Evolutionary conservation across 2,329 filamentous ascomycete genomes (phyloP).

Genomic region (Stachybotrys chartarum): DNA sequence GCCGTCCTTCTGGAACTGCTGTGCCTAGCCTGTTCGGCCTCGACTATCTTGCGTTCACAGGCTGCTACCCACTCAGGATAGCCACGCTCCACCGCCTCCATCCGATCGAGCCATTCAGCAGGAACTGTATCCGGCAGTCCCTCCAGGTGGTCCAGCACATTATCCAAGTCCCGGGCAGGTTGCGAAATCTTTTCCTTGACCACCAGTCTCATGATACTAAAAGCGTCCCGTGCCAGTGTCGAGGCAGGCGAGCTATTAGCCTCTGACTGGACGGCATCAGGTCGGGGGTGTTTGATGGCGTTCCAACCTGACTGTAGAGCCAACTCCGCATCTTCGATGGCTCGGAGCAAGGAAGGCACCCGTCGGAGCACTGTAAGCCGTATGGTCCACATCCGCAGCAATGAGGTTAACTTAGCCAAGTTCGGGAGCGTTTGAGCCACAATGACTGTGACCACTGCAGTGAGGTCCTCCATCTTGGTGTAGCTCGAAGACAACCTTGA

Average conservation of each 20-base stretch:
- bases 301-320: conserved; percentile 62
- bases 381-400: conserved; percentile 73
- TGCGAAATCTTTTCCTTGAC: conserved; percentile 63
- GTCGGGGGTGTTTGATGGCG: conserved; percentile 36
- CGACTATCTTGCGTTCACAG: conserved; percentile 66
- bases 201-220: conserved; percentile 51
- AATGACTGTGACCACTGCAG: conserved; percentile 83
- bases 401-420: conserved; percentile 61
- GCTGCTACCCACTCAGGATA: conserved; percentile 77
- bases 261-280: conserved; percentile 11
- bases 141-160: conserved; percentile 80
- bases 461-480: conserved; percentile 78
- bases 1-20: neutral
- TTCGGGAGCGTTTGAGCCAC: conserved; percentile 83
- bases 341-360: conserved; percentile 60
- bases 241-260: conserved; percentile 10
- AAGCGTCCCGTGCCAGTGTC: conserved; percentile 35
- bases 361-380: conserved; percentile 69
- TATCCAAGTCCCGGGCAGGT: conserved; percentile 69
- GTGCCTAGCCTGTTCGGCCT: conserved; percentile 47
- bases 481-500: conserved; percentile 44
- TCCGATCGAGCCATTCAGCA: conserved; percentile 76
- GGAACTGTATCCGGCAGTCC: conserved; percentile 78
- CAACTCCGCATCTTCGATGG: conserved; percentile 58
- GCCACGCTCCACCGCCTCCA: conserved; percentile 71